Evolutionary conservation across 805 yeast genomes (phyloP), one percentile per base, ranked within the genome.

Genomic region (Starmerella ratchasimensis): DNA sequence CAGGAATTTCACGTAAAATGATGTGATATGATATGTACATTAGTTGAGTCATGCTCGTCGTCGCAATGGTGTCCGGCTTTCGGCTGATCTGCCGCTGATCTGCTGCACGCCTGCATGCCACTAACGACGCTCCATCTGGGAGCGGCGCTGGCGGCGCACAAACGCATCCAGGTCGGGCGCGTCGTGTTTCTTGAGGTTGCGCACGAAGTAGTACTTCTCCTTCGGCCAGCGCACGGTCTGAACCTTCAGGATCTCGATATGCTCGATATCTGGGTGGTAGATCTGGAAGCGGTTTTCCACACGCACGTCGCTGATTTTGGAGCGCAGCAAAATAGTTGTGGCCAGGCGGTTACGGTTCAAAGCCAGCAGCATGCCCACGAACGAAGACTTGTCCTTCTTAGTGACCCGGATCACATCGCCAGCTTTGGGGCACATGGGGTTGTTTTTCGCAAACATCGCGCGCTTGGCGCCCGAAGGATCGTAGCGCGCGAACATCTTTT

Each of bases 131-230:
- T 25, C 34, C 35, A 16, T 31, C 17, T 37, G 35, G 11, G 17
- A n/a, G 13, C 39, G 30, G 14, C 39, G 35, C 30, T 54, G 56
- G 34, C 55, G 52, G 17, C 60, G 47, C 28, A 57, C 50, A 27
- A 52, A 56, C 11, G 54, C 47, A 34, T 58, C 62, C 21, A 58
- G 46, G 36, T 58, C 61, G 14, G 61, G 60, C 10, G 56, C 62
- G 41, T 58, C 62, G 39, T 56, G 54, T 43, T 55, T 65, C 43
- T 57, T 57, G 42, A 49, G 62, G 22, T 58, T 78, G 63, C 95
- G 79, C 54, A 90, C 79, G 61, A 82, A 90, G 68, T 78, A 86
- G 51, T 83, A 88, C 67, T 82, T 88, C 61, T 74, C 73, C 71
- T 94, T 74, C 45, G 69, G 66, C 65, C 79, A 73, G 59, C 82